A percentile compares a stretch with the other conserved stretches of the same genome.
These are phyloP conservation scores for Cornus florida DNA, from an alignment of 148 eudicot species.

Conservation along the genomic window DNA sequence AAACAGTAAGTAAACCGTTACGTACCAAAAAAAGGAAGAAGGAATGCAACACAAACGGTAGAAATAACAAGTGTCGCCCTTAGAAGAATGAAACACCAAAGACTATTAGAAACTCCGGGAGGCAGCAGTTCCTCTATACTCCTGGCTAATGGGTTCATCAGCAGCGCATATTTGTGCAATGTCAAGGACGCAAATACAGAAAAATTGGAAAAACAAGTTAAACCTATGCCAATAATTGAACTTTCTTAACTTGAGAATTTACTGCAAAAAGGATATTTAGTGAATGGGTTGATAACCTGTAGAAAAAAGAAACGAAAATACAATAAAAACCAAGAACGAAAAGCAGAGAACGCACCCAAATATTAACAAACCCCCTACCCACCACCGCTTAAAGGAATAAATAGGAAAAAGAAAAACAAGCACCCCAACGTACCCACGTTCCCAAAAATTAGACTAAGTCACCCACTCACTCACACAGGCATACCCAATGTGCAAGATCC, in stretches of 20 bases:
- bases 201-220: background rate
- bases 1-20: background rate
- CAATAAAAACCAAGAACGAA: background rate
- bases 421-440: background rate
- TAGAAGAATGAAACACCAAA: constrained; percentile 51
- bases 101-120: constrained; percentile 21
- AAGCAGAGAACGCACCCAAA: background rate
- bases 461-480: background rate
- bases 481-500: background rate
- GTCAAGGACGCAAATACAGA: constrained; percentile 36
- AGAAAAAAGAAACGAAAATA: constrained; percentile 8
- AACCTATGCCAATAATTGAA: background rate
- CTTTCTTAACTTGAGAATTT: background rate
- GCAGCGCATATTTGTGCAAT: constrained; percentile 46
- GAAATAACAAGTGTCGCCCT: constrained; percentile 63
- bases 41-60: constrained; percentile 62
- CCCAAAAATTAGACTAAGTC: background rate
- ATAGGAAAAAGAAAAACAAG: background rate
- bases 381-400: background rate
- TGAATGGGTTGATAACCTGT: constrained; percentile 74
- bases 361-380: background rate
- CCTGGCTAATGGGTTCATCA: constrained; percentile 76
- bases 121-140: constrained; percentile 77
- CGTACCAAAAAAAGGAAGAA: constrained; percentile 74
- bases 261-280: constrained; percentile 63